These are phyloP conservation scores for Beauveria scarabaeidicola DNA, from an alignment of 2,329 filamentous ascomycete genomes.

Conservation along the genomic window DNA sequence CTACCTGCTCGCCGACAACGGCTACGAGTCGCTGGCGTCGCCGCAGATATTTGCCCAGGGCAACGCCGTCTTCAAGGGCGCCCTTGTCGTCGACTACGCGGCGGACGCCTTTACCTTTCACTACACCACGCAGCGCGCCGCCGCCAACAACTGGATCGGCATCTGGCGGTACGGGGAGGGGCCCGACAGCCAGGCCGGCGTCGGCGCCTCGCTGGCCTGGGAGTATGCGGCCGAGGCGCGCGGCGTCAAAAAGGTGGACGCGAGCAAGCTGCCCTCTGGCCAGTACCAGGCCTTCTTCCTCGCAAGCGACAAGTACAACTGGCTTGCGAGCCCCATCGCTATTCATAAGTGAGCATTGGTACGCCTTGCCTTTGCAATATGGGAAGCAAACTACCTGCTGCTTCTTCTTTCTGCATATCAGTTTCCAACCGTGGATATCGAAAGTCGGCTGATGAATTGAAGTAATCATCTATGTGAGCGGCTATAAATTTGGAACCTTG, in stretches of 20 bases:
- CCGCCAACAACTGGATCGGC: slow-evolving; percentile 8
- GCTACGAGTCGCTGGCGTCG: neutral
- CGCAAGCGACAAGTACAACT: neutral
- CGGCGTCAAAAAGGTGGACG: neutral
- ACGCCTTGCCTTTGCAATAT: no score
- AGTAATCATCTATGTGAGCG: neutral
- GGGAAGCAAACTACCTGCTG: neutral
- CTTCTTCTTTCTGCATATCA: neutral
- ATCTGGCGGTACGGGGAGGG: neutral
- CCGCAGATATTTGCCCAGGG: slow-evolving; percentile 1
- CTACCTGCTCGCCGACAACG: slow-evolving; percentile 1
- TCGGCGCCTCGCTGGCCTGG: neutral
- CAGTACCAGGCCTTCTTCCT: slow-evolving; percentile 8
- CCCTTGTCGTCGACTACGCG: neutral
- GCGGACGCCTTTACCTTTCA: neutral
- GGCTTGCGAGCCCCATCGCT: neutral
- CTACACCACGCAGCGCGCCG: slow-evolving; percentile 3
- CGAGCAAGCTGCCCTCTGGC: slow-evolving; percentile 1
- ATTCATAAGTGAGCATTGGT: neutral
- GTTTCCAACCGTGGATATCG: neutral
- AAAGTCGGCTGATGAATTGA: neutral
- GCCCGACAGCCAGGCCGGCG: neutral
- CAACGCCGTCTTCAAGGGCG: slow-evolving; percentile 6
- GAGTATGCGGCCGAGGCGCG: neutral
- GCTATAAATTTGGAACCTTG: neutral